Conservation (phyloP, 805 yeast genomes). For the Kurtzmaniella cleridarum region DNA sequence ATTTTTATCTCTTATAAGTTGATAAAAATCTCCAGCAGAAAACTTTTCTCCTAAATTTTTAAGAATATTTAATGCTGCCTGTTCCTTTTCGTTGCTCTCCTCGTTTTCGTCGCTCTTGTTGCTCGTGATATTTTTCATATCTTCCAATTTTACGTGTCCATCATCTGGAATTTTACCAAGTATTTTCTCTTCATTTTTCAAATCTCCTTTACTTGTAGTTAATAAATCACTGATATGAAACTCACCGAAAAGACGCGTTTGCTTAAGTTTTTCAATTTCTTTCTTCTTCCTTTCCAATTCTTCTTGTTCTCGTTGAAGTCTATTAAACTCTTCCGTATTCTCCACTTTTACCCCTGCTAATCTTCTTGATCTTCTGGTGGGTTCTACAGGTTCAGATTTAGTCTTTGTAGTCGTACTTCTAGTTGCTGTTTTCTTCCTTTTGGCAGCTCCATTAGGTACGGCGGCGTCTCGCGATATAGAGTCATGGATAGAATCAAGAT, state of each 20-base stretch:
- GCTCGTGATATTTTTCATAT: constrained; percentile 22
- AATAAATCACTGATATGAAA: constrained; percentile 56
- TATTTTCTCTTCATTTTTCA: constrained; percentile 26
- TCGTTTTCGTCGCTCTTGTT: constrained; percentile 5
- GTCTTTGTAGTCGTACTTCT: constrained; percentile 19
- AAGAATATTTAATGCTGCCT: constrained; percentile 29
- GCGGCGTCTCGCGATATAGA: constrained; percentile 44
- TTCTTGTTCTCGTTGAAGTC: constrained; percentile 30
- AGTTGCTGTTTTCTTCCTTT: constrained; percentile 9
- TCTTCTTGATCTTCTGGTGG: constrained; percentile 73
- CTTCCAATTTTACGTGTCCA: not conserved
- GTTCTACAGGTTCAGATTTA: constrained; percentile 29
- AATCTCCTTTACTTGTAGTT: constrained; percentile 30
- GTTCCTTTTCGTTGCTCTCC: constrained; percentile 8
- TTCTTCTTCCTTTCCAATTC: constrained; percentile 28
- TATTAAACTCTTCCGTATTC: constrained; percentile 36
- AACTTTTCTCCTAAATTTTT: constrained; percentile 43
- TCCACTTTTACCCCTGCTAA: constrained; percentile 67
- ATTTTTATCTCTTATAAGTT: constrained; percentile 37
- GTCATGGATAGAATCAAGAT: constrained; percentile 53
- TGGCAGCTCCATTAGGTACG: constrained; percentile 8
- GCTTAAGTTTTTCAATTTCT: constrained; percentile 46
- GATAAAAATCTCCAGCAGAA: constrained; percentile 70
- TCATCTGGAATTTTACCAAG: constrained; percentile 9
- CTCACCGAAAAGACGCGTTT: constrained; percentile 61